Conservation (phyloP, 441 rosid genomes). For the Metrosideros polymorpha region DNA sequence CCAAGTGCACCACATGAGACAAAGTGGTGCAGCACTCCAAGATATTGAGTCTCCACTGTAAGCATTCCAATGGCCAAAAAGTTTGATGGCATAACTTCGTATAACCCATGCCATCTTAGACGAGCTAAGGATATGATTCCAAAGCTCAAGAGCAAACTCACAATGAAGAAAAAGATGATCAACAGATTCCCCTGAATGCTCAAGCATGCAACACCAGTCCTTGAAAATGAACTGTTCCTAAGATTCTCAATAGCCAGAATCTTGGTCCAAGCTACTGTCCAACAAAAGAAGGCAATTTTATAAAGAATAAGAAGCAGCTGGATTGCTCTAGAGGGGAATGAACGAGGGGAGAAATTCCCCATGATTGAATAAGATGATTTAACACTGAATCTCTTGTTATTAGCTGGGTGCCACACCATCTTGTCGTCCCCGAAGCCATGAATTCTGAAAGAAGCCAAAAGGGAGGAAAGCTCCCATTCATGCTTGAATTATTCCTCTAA, state of each 20-base stretch:
- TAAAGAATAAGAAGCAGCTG: not conserved
- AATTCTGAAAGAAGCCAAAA: not conserved
- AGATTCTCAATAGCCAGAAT: not conserved
- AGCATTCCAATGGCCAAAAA: not conserved
- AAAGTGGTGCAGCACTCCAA: not conserved
- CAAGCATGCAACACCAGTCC: not conserved
- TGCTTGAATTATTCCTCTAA: not conserved
- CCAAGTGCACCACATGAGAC: not conserved
- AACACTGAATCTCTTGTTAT: not conserved
- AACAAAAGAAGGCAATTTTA: not conserved
- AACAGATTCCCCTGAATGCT: not conserved
- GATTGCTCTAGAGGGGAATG: not conserved
- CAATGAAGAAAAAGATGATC: not conserved
- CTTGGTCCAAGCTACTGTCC: not conserved
- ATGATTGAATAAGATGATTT: not conserved
- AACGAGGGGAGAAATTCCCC: not conserved
- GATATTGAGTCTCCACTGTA: not conserved
- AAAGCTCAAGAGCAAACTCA: not conserved
- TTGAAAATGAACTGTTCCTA: not conserved
- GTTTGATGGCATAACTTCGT: not conserved
- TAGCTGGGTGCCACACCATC: not conserved
- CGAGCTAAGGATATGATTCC: not conserved
- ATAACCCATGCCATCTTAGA: not conserved
- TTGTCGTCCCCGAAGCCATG: not conserved
- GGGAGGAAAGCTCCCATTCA: not conserved